Evolutionary conservation across 352 stramenopile genomes (phyloP).

Genomic region (Blastocystis hominis): DNA sequence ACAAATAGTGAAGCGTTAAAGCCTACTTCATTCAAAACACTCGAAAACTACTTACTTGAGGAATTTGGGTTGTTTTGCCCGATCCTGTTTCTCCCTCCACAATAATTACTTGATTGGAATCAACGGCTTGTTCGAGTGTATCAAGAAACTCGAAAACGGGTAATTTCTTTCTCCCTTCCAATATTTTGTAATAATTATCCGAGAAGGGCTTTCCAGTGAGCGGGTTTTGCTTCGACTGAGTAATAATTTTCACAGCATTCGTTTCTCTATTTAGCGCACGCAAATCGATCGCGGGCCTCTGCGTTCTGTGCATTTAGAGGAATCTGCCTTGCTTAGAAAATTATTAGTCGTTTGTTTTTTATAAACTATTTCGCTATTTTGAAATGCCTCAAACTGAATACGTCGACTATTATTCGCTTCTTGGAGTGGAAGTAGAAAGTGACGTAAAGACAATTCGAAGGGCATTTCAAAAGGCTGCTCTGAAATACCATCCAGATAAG

Average conservation of each 20-base stretch:
- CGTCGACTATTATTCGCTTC: conserved; percentile 31
- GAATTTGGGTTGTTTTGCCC: conserved; percentile 88
- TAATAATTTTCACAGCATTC: conserved; percentile 46
- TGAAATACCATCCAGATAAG: conserved; percentile 55
- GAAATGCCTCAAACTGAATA: conserved; percentile 7
- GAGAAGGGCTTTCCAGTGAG: conserved; percentile 79
- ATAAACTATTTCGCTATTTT: not conserved
- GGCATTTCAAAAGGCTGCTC: not conserved
- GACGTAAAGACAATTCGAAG: conserved; percentile 35
- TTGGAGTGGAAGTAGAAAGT: conserved; percentile 48
- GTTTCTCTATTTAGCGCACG: not conserved
- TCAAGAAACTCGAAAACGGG: conserved; percentile 79
- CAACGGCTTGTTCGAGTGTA: conserved; percentile 70
- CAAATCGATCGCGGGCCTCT: not conserved
- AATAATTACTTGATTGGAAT: conserved; percentile 83
- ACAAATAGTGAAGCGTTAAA: conserved; percentile 48
- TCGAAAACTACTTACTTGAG: conserved; percentile 60
- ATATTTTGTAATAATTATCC: conserved; percentile 76
- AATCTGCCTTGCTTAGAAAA: not conserved
- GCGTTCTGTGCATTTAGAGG: not conserved
- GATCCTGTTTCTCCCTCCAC: conserved; percentile 94
- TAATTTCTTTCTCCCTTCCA: conserved; percentile 77
- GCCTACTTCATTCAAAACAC: not conserved
- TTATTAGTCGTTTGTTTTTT: no score
- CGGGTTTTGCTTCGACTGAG: conserved; percentile 71